Conservation (phyloP, 2,329 filamentous ascomycete species). For the Grosmannia huntii region DNA sequence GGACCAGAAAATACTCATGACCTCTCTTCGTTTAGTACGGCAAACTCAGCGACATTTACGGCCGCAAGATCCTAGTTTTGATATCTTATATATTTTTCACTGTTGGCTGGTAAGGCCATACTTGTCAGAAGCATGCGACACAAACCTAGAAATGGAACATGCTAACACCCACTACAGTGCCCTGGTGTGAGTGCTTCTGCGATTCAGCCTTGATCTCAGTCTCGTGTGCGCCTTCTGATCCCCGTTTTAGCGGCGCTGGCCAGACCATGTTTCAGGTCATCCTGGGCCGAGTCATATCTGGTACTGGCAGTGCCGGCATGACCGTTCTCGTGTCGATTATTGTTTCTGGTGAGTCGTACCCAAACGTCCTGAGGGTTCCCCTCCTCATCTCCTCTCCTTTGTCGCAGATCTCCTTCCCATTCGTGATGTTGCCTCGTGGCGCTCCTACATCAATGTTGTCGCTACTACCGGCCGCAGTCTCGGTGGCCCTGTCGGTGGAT, state of each 20-base stretch:
- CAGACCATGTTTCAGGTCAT: slow-evolving; percentile 35
- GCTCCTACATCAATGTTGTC: slow-evolving; percentile 39
- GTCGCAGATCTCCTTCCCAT: slow-evolving; percentile 34
- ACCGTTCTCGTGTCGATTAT: slow-evolving; percentile 36
- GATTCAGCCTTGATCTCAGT: no score
- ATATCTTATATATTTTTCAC: slow-evolving; percentile 37
- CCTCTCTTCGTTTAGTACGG: slow-evolving; percentile 27
- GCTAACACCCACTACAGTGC: slow-evolving; percentile 10
- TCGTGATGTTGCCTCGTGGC: slow-evolving; percentile 39
- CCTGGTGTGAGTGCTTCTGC: slow-evolving; percentile 18
- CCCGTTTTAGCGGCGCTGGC: slow-evolving; percentile 24
- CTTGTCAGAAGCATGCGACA: neutral
- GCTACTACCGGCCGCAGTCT: slow-evolving; percentile 37
- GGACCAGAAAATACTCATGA: neutral
- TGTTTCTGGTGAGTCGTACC: slow-evolving; percentile 29
- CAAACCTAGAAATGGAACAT: neutral
- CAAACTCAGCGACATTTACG: slow-evolving; percentile 45
- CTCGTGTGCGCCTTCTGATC: neutral
- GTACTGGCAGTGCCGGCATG: slow-evolving; percentile 38
- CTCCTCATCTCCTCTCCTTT: neutral
- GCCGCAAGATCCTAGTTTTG: slow-evolving; percentile 36
- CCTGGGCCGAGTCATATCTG: slow-evolving; percentile 36
- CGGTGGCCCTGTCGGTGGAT: slow-evolving; percentile 45
- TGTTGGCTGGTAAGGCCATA: slow-evolving; percentile 28
- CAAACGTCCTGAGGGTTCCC: neutral